Percentiles rank a stretch among this genome's conserved stretches.
These are phyloP conservation scores for Populus ilicifolia DNA, from an alignment of 345 rosid species.

Conservation along the genomic window DNA sequence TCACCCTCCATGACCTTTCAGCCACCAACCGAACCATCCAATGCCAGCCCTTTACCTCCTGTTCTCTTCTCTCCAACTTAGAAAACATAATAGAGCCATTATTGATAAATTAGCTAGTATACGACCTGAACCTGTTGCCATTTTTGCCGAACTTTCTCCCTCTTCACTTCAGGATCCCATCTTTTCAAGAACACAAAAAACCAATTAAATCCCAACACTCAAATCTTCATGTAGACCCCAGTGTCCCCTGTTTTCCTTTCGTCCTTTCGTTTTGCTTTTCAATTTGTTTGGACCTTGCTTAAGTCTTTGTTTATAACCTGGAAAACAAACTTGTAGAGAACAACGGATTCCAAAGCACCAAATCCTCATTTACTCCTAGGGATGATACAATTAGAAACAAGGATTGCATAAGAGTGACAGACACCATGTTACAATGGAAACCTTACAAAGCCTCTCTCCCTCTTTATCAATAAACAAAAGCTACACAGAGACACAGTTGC, in stretches of 20 bases:
- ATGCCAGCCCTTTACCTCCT: neutral
- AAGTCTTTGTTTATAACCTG: too few relatives aligned
- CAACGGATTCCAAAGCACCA: neutral
- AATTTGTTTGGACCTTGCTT: neutral
- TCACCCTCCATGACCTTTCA: slow-evolving; percentile 9
- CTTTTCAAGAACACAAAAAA: neutral
- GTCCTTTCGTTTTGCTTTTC: neutral
- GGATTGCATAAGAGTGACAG: neutral
- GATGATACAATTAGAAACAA: slow-evolving; percentile 19
- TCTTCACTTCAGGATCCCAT: neutral
- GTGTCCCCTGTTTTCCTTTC: neutral
- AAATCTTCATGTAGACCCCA: neutral
- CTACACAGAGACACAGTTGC: neutral
- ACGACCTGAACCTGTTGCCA: too few relatives aligned
- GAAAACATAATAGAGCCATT: neutral
- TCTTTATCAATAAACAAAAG: slow-evolving; percentile 8
- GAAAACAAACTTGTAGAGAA: neutral
- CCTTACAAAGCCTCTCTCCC: neutral
- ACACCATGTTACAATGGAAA: slow-evolving; percentile 2
- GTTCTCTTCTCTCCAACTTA: neutral
- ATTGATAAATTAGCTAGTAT: neutral
- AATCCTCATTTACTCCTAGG: slow-evolving; percentile 5
- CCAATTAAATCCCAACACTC: neutral
- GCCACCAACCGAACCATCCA: slow-evolving; percentile 2
- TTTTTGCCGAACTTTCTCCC: neutral